Evolutionary conservation across 1,139 yeast species (phyloP), one percentile per base, ranked within the genome.

Genomic region (Kluyveromyces sp.): DNA sequence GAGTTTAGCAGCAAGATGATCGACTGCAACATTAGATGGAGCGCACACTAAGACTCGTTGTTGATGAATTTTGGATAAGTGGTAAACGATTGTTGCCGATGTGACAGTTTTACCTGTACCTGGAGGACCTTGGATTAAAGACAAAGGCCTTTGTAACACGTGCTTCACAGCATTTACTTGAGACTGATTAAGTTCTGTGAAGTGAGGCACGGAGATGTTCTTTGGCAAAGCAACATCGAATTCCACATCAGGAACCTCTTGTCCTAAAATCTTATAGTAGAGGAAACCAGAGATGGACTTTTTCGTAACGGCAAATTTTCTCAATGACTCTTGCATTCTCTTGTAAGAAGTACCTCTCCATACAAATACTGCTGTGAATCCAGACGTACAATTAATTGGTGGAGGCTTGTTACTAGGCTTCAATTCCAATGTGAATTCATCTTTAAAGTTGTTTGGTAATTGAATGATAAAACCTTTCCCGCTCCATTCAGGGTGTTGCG

Each of bases 41-140:
- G 97, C 97, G 72, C 96, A 88, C 2, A 89, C 97, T 43, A 90
- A 71, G 5, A 89, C 79, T 49, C 74, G 73, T 48, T 76, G 75
- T 48, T 74, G 72, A 54, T 78, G 78, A 51, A 81, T 61, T 48
- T 77, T 77, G 2, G 80, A 73, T 50, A 89, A 68, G 58, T 88
- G 96, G 58, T 85, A 84, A 29, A 89, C 78, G 53, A 90, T 86
- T 0, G 96, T 83, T 3, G 96, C 94, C 0, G 96, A 87, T 0
- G 96, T 89, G 10, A 88, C 95, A 0, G 97, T 90, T 63, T 90
- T 90, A 62, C 97, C 97, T 0, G 97, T 90, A 43, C 67, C 67
- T 15, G 97, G 97, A n/a, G 97, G 97, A 25, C 97, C 97, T 65
- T 90, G 97, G 54, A 90, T 89, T 57, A 90, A 73, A 5, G 95